Base-by-base conservation (phyloP, 345 rosid genomes). In the Syzygium jambos region DNA sequence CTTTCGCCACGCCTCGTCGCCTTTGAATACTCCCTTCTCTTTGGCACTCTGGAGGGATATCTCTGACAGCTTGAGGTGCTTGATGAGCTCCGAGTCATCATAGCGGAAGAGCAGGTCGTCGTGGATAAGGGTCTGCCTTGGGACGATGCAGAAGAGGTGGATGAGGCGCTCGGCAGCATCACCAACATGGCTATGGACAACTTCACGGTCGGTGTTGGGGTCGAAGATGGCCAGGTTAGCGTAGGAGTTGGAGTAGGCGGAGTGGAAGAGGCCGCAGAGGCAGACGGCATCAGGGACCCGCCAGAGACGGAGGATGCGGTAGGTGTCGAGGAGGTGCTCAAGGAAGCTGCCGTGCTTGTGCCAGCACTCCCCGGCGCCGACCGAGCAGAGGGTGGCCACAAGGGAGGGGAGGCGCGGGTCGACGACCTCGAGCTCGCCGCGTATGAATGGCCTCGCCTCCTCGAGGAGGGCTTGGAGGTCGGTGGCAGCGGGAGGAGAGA, bases 291-390 rank as follows among this genome's bases (percentile, higher is more conserved):
- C 97, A 1, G 97, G 96, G 46, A 96, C 97, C 73, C 89, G 91
- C 99, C 99, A 97, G 5, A 95, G 87, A 90, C 91, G 94, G 65
- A 96, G 98, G 73, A 98, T 91, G 7, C 97, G 95, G 90, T 95
- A 95, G 49, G 95, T 92, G 86, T 95, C 96, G 9, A 96, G 63
- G 16, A 98, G 91, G 90, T 98, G 99, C 12, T 98, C 94, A 2
- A 98, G 91, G 90, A 98, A 98, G 92, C 95, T 95, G 41, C 98
- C 98, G 88, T 96, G 96, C 90, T 98, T 98, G 93, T 96, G 99
- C 99, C 99, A 98, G 92, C 99, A 98, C 94, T 97, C 99, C 8
- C 99, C 99, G 3, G 99, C 99, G 6, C 99, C 99, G 13, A 94
- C 98, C 38, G 97, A 95, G n/a, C 94, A 95, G 61, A 98, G 90